Evolutionary conservation across 805 yeast species (phyloP).

Genomic region (Hanseniaspora vineae): DNA sequence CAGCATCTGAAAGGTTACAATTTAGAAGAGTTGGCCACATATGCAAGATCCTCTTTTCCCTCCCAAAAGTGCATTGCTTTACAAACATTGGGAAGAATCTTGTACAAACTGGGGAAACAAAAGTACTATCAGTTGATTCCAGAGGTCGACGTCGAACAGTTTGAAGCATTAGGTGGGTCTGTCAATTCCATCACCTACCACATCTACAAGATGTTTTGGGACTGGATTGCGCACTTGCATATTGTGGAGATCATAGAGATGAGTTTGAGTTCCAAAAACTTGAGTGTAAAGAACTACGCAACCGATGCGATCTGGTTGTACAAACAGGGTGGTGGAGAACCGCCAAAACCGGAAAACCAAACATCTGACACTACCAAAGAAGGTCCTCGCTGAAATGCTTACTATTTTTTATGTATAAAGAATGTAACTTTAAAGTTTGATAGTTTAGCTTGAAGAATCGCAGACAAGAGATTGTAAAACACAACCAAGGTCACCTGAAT

Average conservation of each 20-base stretch:
- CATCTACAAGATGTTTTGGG: constrained; percentile 48
- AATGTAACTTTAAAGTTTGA: not conserved
- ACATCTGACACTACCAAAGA: no score
- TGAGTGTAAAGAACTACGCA: constrained; percentile 73
- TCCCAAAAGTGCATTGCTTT: constrained; percentile 82
- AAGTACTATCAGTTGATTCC: constrained; percentile 44
- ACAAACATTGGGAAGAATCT: constrained; percentile 73
- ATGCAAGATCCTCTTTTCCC: constrained; percentile 64
- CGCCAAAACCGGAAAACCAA: constrained; percentile 8
- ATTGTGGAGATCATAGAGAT: constrained; percentile 54
- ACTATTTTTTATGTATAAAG: constrained; percentile 1
- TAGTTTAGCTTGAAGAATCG: no score
- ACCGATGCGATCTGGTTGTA: constrained; percentile 86
- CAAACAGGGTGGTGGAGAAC: constrained; percentile 39
- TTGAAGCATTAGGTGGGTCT: constrained; percentile 27
- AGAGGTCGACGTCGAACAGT: constrained; percentile 26
- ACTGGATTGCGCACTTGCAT: constrained; percentile 45
- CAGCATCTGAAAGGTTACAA: constrained; percentile 93
- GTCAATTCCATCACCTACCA: constrained; percentile 21
- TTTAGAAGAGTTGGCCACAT: constrained; percentile 63
- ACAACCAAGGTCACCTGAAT: no score
- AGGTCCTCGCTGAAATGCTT: no score
- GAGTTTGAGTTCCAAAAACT: constrained; percentile 54
- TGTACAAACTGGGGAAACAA: constrained; percentile 62
- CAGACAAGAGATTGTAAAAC: no score